phyloP scores from a whole-genome alignment of 108 stramenopile genomes.

The Thalassiosira profunda region DNA sequence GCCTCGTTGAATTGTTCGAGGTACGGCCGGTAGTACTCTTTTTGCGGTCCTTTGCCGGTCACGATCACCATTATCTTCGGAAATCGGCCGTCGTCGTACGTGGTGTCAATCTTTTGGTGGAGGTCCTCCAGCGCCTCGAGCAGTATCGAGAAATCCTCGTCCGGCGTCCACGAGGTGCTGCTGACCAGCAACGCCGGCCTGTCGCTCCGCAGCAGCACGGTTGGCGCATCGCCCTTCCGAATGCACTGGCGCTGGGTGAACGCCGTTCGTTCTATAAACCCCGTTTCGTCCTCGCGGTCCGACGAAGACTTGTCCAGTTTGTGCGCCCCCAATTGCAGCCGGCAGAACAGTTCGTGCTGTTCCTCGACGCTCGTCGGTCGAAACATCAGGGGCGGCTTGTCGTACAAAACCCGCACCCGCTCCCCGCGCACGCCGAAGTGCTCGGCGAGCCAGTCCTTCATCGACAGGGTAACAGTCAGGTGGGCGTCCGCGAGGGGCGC shows the following conservation, averaged over 20 bases:
- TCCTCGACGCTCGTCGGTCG: slow-evolving; percentile 63
- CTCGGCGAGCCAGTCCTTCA: slow-evolving; percentile 84
- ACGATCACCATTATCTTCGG: slow-evolving; percentile 84
- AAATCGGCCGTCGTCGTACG: neutral
- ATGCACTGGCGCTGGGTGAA: slow-evolving; percentile 58
- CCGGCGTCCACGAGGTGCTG: slow-evolving; percentile 98
- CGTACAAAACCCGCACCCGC: slow-evolving; percentile 76
- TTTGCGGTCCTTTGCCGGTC: slow-evolving; percentile 98
- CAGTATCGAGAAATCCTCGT: slow-evolving; percentile 98
- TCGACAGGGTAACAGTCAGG: slow-evolving; percentile 93
- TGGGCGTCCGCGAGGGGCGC: slow-evolving; percentile 86
- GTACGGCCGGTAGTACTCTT: slow-evolving; percentile 61
- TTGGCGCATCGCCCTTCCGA: neutral
- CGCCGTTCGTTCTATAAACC: slow-evolving; percentile 50
- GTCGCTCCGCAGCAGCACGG: slow-evolving; percentile 38
- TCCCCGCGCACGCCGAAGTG: slow-evolving; percentile 61
- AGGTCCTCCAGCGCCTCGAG: slow-evolving; percentile 81
- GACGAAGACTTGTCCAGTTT: slow-evolving; percentile 1
- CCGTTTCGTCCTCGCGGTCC: slow-evolving; percentile 28
- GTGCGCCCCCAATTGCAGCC: slow-evolving; percentile 34
- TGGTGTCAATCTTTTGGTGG: slow-evolving; percentile 52
- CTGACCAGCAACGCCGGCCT: slow-evolving; percentile 93
- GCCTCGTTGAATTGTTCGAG: slow-evolving; percentile 34
- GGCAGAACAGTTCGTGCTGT: slow-evolving; percentile 73
- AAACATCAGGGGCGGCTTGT: slow-evolving; percentile 92